Evolutionary conservation across 2,329 filamentous ascomycete species (phyloP).

Genomic region (Botrytis hyacinthi): DNA sequence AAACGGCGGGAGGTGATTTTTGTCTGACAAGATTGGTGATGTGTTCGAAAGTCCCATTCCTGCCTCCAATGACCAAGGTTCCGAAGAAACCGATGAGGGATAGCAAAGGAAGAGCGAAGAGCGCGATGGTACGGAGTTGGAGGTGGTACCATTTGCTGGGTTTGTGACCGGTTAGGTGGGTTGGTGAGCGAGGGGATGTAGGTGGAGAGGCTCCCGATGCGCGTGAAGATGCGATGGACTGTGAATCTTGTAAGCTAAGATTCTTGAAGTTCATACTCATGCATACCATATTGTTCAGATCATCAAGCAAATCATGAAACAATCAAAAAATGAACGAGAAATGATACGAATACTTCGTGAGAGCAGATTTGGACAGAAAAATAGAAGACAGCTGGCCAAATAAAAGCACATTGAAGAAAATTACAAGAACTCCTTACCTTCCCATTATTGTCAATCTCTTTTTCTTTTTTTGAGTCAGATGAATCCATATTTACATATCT

Average conservation of each 20-base stretch:
- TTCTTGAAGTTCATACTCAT: neutral
- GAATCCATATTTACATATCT: constrained; percentile 15
- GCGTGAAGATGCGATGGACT: constrained; percentile 20
- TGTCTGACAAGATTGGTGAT: constrained; percentile 23
- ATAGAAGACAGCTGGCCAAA: constrained; percentile 6
- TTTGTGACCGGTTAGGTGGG: constrained; percentile 14
- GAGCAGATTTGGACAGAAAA: neutral
- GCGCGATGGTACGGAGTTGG: constrained; percentile 24
- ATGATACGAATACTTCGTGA: neutral
- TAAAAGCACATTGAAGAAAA: neutral
- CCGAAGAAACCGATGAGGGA: constrained; percentile 25
- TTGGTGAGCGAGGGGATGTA: constrained; percentile 10
- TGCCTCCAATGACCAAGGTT: constrained; percentile 24
- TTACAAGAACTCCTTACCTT: neutral
- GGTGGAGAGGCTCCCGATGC: constrained; percentile 7
- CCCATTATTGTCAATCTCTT: neutral
- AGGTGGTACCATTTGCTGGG: constrained; percentile 22
- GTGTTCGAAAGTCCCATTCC: constrained; percentile 30
- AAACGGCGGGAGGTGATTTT: constrained; percentile 18
- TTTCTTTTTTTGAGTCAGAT: constrained; percentile 2
- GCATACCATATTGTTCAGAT: constrained; percentile 17
- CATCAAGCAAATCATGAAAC: neutral
- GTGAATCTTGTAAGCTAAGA: neutral
- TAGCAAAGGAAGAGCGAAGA: constrained; percentile 29
- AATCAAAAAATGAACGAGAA: neutral